Base-by-base conservation (phyloP, 176 grass and related monocot species). In the Zizania latifolia region DNA sequence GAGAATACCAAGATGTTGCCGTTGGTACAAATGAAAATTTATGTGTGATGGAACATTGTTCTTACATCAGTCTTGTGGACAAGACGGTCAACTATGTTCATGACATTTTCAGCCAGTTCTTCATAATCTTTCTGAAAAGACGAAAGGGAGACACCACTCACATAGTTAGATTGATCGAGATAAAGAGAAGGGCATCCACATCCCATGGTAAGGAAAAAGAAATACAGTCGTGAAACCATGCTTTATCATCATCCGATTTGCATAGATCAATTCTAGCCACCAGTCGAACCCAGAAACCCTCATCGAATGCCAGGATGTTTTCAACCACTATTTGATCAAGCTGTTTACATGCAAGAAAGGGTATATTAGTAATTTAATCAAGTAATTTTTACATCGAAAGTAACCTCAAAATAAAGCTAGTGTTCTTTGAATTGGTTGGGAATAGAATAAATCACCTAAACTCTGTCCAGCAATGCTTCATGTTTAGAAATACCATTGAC, bases 191-290 rank as follows among this genome's bases (percentile, higher is more conserved):
- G 2, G 48, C 6, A 81, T 71, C 1, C 15, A 4, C 29, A 58
- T 26, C 22, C 14, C 27, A 30, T 5, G 41, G 8, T 46, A 85
- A 31, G 24, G 4, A 33, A 68, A 80, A 72, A 35, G 56, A 56
- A 86, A 67, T 85, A 4, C 29, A 82, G 71, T 78, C 58, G 50
- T 71, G 75, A 82, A 94, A 85, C 59, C 86, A 75, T 92, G 80
- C 95, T 94, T 99, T 90, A 76, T 94, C 95, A 83, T 99, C 95
- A 82, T 99, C 95, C 4, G 84, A 99, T 86, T 90, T 88, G 89
- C 89, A 92, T 13, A 90, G 84, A 64, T 94, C 91, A 76, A 84
- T 84, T 82, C 89, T 89, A 58, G 91, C 86, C 11, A 89, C 89
- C 61, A 99, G 76, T 46, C 89, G 86, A 80, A 94, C 84, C 91